These are phyloP conservation scores for Phytophthora chlamydospora DNA, from an alignment of 352 stramenopile genomes.

Conservation along the genomic window DNA sequence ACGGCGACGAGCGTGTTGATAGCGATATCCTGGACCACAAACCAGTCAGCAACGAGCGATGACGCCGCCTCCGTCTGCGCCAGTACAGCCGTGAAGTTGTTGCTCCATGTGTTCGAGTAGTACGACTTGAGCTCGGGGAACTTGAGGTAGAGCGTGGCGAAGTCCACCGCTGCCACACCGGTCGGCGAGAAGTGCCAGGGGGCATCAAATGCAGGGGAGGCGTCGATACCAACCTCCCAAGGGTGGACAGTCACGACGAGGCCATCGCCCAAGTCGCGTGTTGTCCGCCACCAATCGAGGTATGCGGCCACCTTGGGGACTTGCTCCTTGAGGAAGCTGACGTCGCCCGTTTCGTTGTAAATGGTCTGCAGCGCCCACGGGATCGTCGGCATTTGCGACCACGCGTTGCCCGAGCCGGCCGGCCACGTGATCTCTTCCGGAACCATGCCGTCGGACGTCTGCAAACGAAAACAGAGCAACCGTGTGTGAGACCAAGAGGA, in stretches of 20 bases:
- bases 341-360: slow-evolving; percentile 26
- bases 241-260: slow-evolving; percentile 26
- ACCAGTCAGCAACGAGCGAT: slow-evolving; percentile 28
- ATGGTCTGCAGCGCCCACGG: slow-evolving; percentile 25
- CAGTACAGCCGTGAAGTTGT: slow-evolving; percentile 31
- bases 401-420: slow-evolving; percentile 18
- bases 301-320: slow-evolving; percentile 26
- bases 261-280: slow-evolving; percentile 19
- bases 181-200: slow-evolving; percentile 17
- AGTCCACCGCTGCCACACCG: slow-evolving; percentile 13
- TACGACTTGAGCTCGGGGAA: slow-evolving; percentile 29
- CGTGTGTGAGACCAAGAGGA: too few relatives aligned
- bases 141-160: slow-evolving; percentile 27
- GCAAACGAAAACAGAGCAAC: background rate
- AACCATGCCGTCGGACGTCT: slow-evolving; percentile 24
- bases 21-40: slow-evolving; percentile 32
- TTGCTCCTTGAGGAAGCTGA: slow-evolving; percentile 27
- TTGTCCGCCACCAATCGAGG: slow-evolving; percentile 30
- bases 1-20: slow-evolving; percentile 31
- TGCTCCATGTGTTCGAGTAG: slow-evolving; percentile 25
- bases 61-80: slow-evolving; percentile 21
- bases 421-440: slow-evolving; percentile 30
- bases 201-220: slow-evolving; percentile 24
- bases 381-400: slow-evolving; percentile 30
- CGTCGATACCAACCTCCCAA: slow-evolving; percentile 26